phyloP scores from a whole-genome alignment of 202 grass and related monocot species.

The Panicum hallii region DNA sequence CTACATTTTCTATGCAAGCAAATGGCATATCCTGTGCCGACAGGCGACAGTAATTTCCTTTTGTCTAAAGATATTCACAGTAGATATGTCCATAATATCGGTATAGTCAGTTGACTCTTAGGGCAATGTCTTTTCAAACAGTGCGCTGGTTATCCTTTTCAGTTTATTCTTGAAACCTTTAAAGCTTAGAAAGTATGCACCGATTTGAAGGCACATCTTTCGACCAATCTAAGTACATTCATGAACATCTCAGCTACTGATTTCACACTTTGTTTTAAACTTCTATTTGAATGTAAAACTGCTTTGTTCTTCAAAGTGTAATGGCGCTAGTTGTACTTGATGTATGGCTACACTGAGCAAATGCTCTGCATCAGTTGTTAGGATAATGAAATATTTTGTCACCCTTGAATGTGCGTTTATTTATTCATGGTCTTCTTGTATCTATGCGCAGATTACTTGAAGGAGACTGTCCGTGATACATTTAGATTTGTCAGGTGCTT shows the following conservation, averaged over 20 bases:
- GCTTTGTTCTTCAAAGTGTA: slow-evolving; percentile 19
- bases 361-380: slow-evolving; percentile 25
- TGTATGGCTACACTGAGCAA: slow-evolving; percentile 22
- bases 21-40: background rate
- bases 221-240: background rate
- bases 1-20: background rate
- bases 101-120: background rate
- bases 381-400: background rate
- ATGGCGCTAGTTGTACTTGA: background rate
- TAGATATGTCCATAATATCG: background rate
- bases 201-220: background rate
- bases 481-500: slow-evolving; percentile 77
- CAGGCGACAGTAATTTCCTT: background rate
- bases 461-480: slow-evolving; percentile 67
- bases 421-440: slow-evolving; percentile 38
- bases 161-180: slow-evolving; percentile 6
- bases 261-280: slow-evolving; percentile 9
- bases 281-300: background rate
- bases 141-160: background rate
- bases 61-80: background rate
- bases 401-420: slow-evolving; percentile 13
- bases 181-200: background rate
- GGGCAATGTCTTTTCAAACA: background rate
- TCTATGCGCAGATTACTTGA: slow-evolving; percentile 73
- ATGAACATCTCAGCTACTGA: slow-evolving; percentile 34